These are phyloP conservation scores for Ulota crispa DNA, from an alignment of 225 moss, liverwort and hornwort species.

Conservation along the genomic window DNA sequence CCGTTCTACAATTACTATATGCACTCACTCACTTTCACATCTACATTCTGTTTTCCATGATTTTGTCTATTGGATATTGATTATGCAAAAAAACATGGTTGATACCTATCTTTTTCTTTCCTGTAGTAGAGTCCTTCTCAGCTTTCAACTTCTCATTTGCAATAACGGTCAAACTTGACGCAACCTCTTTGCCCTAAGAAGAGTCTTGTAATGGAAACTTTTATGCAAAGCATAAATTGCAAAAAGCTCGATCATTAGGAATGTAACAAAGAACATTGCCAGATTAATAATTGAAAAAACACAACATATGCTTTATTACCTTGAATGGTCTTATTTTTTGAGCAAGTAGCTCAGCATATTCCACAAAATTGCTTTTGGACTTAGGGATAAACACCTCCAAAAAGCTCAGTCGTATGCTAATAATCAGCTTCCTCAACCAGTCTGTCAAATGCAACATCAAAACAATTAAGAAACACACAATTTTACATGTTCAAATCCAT, in stretches of 20 bases:
- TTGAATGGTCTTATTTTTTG: slow-evolving; percentile 90
- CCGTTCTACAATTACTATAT: too few species aligned
- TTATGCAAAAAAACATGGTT: too few species aligned
- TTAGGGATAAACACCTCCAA: too few species aligned
- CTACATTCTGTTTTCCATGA: too few species aligned
- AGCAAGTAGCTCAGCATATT: slow-evolving; percentile 86
- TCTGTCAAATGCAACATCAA: too few species aligned
- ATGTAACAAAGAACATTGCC: not conserved
- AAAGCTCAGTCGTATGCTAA: too few species aligned
- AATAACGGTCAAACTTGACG: slow-evolving; percentile 89
- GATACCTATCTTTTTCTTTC: slow-evolving; percentile 93
- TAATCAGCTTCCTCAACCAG: too few species aligned
- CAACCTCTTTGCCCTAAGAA: slow-evolving; percentile 85
- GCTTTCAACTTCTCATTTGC: slow-evolving; percentile 95
- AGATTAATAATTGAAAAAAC: not conserved
- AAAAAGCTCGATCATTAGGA: not conserved
- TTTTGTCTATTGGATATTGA: too few species aligned
- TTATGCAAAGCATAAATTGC: slow-evolving; percentile 56
- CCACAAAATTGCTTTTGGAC: slow-evolving; percentile 32
- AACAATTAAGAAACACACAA: too few species aligned
- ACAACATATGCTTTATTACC: slow-evolving; percentile 48
- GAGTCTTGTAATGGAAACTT: slow-evolving; percentile 86
- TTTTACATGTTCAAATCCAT: too few species aligned
- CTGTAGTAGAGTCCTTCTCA: slow-evolving; percentile 83
- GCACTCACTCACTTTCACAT: too few species aligned